A percentile compares a stretch with the other conserved stretches of the same genome.
phyloP scores from a whole-genome alignment of 176 grass and related monocot species.

The Avena sativa region DNA sequence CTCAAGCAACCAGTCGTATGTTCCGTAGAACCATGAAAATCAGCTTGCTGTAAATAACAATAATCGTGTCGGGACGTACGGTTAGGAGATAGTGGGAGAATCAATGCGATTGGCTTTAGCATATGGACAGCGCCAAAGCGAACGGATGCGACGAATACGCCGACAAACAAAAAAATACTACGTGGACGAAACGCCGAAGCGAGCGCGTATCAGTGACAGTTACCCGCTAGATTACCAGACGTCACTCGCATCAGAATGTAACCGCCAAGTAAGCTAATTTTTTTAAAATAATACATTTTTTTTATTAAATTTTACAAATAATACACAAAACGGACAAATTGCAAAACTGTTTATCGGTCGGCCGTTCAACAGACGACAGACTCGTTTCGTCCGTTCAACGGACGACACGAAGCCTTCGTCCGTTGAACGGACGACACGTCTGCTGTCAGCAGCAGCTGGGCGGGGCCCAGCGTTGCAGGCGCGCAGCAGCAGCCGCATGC shows the following conservation, averaged over 20 bases:
- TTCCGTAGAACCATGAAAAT: background rate
- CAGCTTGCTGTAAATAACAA: background rate
- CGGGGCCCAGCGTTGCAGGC: too few relatives aligned
- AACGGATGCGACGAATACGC: background rate
- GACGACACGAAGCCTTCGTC: too few relatives aligned
- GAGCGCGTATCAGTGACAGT: background rate
- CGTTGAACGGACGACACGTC: too few relatives aligned
- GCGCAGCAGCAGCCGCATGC: too few relatives aligned
- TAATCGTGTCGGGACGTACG: too few relatives aligned
- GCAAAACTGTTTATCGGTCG: too few relatives aligned
- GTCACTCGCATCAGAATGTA: background rate
- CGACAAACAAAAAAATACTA: background rate
- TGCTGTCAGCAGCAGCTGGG: too few relatives aligned
- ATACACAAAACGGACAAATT: too few relatives aligned
- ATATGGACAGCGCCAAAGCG: background rate
- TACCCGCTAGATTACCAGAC: background rate
- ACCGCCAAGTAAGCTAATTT: background rate
- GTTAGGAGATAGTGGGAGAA: background rate
- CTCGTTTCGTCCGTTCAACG: too few relatives aligned
- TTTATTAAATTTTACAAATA: too few relatives aligned
- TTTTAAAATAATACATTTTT: too few relatives aligned
- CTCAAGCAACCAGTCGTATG: background rate
- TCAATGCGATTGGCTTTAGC: background rate
- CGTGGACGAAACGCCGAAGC: background rate
- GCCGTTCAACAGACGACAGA: too few relatives aligned